phyloP scores from a whole-genome alignment of 2,329 filamentous ascomycete genomes.

The Trichoderma endophyticum region DNA sequence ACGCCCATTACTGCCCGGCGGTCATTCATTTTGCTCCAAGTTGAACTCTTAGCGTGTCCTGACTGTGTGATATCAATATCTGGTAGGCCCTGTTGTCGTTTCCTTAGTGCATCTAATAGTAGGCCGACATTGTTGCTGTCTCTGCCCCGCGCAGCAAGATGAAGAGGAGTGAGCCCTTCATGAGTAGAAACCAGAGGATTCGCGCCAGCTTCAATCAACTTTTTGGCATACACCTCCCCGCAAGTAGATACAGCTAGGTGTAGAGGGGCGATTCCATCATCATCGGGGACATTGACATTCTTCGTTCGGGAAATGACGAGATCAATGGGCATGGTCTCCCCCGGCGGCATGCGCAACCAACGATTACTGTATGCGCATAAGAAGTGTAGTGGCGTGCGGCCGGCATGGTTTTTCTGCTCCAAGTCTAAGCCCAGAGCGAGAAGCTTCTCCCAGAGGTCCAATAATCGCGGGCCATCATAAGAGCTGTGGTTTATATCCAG shows the following conservation, averaged over 20 bases:
- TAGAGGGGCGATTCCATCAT: conserved; percentile 26
- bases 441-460: conserved; percentile 21
- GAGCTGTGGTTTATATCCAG: background rate
- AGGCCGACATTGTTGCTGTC: conserved; percentile 34
- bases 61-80: background rate
- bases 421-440: conserved; percentile 19
- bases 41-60: background rate
- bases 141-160: conserved; percentile 35
- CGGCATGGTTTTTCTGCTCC: conserved; percentile 22
- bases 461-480: background rate
- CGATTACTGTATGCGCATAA: conserved; percentile 11
- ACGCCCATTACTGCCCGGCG: background rate
- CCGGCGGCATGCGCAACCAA: background rate
- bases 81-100: background rate
- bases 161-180: conserved; percentile 36
- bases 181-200: conserved; percentile 31
- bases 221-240: conserved; percentile 24
- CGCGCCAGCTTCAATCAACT: conserved; percentile 37
- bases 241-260: conserved; percentile 24
- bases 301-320: conserved; percentile 21
- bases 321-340: conserved; percentile 11
- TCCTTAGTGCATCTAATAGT: conserved; percentile 21
- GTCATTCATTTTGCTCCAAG: background rate
- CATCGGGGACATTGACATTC: conserved; percentile 11
- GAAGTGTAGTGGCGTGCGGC: conserved; percentile 26